A percentile compares a stretch with the other conserved stretches of the same genome.
Conservation (phyloP, 2,329 filamentous ascomycete species). For the Exophiala spinifera region DNA sequence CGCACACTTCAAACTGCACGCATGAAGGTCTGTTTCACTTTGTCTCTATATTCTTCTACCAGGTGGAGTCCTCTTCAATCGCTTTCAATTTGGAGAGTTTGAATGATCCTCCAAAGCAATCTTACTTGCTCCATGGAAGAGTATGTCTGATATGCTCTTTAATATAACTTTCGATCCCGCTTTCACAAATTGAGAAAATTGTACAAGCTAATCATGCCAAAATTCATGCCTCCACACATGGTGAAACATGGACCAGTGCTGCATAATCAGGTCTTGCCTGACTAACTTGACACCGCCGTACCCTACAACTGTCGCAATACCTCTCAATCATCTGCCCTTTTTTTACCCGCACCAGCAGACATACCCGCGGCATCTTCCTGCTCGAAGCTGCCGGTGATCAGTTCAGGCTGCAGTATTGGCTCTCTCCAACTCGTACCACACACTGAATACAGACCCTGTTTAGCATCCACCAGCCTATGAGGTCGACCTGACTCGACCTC, state of each 20-base stretch:
- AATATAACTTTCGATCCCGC: neutral
- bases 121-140: too few relatives aligned
- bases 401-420: conserved; percentile 13
- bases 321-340: conserved; percentile 9
- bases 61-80: too few relatives aligned
- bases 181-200: conserved; percentile 5
- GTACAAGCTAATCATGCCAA: conserved; percentile 5
- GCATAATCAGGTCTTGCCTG: neutral
- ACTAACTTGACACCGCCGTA: too few relatives aligned
- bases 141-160: neutral
- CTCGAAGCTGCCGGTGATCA: conserved; percentile 2
- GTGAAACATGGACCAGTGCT: neutral
- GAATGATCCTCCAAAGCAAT: too few relatives aligned
- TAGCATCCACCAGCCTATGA: conserved; percentile 18
- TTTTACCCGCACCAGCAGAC: conserved; percentile 13
- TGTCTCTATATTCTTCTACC: too few relatives aligned
- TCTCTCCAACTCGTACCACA: conserved; percentile 28
- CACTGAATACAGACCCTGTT: conserved; percentile 23
- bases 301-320: neutral
- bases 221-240: neutral
- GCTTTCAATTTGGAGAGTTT: too few relatives aligned
- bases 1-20: too few relatives aligned
- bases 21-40: too few relatives aligned
- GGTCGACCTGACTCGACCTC: conserved; percentile 20
- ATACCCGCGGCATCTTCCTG: neutral